phyloP scores from a whole-genome alignment of 805 yeast genomes.

The Ogataea philodendri region DNA sequence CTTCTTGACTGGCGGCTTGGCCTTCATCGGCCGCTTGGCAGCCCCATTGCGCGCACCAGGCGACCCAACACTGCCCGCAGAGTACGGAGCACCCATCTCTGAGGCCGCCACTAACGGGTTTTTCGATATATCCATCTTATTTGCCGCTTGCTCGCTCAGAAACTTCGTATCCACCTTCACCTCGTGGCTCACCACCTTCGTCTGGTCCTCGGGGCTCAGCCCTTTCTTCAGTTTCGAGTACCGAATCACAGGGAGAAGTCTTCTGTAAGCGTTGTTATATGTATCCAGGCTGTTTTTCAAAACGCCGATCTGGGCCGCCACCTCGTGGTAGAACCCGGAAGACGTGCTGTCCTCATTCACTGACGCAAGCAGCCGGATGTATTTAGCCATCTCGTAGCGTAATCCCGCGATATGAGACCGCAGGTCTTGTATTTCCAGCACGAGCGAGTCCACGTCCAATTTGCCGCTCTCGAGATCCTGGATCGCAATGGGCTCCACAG shows the following conservation, averaged over 20 bases:
- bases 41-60: slow-evolving; percentile 6
- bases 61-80: slow-evolving; percentile 4
- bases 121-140: slow-evolving; percentile 9
- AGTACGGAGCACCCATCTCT: slow-evolving; percentile 4
- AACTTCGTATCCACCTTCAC: slow-evolving; percentile 26
- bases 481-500: slow-evolving; percentile 28
- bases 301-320: slow-evolving; percentile 35
- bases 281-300: slow-evolving; percentile 40
- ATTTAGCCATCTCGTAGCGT: slow-evolving; percentile 40
- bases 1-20: slow-evolving; percentile 14
- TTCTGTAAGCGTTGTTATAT: slow-evolving; percentile 44
- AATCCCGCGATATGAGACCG: slow-evolving; percentile 31
- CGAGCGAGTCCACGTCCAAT: slow-evolving; percentile 33
- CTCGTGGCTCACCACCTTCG: slow-evolving; percentile 27
- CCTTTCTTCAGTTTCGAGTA: slow-evolving; percentile 51
- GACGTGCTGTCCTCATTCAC: slow-evolving; percentile 47
- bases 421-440: slow-evolving; percentile 37
- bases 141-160: slow-evolving; percentile 13
- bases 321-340: slow-evolving; percentile 39
- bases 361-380: slow-evolving; percentile 36
- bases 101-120: slow-evolving; percentile 2
- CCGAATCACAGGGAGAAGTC: slow-evolving; percentile 48
- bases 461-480: slow-evolving; percentile 44
- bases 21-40: slow-evolving; percentile 10
- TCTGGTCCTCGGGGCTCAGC: slow-evolving; percentile 46